phyloP scores from a whole-genome alignment of 192 early-diverging fungal genomes.

The Backusella tarrabulga region DNA sequence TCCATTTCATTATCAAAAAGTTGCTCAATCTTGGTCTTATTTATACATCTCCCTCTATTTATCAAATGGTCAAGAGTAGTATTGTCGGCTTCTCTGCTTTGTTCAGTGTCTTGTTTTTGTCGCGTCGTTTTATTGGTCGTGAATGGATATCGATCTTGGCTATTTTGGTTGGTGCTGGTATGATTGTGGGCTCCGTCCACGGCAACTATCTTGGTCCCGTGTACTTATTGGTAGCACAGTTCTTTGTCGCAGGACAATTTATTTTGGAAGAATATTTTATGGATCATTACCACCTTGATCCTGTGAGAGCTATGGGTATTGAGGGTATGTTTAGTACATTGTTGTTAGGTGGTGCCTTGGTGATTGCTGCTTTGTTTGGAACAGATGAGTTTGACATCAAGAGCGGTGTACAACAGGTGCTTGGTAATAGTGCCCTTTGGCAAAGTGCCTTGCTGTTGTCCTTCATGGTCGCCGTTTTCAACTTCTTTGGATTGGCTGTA shows the following conservation, averaged over 20 bases:
- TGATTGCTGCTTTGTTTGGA: constrained; percentile 12
- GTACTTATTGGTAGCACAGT: constrained; percentile 15
- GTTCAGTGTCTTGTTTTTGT: constrained; percentile 22
- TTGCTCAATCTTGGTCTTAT: constrained; percentile 27
- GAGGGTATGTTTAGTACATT: constrained; percentile 29
- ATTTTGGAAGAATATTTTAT: constrained; percentile 31
- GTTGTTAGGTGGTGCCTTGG: background rate
- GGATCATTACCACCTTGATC: constrained; percentile 25
- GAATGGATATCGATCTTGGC: constrained; percentile 17
- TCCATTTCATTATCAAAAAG: background rate
- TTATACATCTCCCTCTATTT: constrained; percentile 28
- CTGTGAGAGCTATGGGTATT: constrained; percentile 29
- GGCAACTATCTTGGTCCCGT: constrained; percentile 13
- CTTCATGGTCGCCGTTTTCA: constrained; percentile 25
- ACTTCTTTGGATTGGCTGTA: constrained; percentile 31
- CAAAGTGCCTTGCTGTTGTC: constrained; percentile 24
- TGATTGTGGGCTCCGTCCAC: constrained; percentile 5
- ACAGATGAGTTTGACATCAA: constrained; percentile 15
- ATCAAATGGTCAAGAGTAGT: constrained; percentile 32
- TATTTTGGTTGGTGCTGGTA: constrained; percentile 13
- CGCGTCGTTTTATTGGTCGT: constrained; percentile 16
- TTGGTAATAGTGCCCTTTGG: constrained; percentile 11
- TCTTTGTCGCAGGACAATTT: constrained; percentile 25
- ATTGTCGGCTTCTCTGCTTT: constrained; percentile 29
- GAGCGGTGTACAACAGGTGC: background rate